Conservation (phyloP, 192 early-diverging fungal species). For the Gigaspora rosea region DNA sequence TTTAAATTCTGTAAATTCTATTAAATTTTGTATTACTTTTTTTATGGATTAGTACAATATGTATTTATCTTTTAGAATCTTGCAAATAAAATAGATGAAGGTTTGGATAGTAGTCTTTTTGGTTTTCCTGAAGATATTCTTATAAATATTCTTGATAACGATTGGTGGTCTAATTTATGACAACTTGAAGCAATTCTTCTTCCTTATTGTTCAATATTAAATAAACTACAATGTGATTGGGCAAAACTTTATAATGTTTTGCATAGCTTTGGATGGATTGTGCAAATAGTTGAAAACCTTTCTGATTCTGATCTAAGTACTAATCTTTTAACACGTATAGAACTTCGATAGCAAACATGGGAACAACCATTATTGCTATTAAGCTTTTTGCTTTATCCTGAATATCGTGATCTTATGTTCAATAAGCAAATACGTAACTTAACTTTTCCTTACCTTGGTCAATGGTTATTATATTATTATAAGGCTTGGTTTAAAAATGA, state of each 20-base stretch:
- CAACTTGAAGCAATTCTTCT: not conserved
- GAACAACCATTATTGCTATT: not conserved
- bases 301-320: not conserved
- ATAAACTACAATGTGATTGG: not conserved
- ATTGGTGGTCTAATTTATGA: too few relatives aligned
- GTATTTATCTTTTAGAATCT: too few relatives aligned
- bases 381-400: not conserved
- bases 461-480: not conserved
- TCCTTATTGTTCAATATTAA: not conserved
- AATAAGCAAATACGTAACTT: not conserved
- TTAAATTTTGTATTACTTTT: too few relatives aligned
- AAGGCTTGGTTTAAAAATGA: not conserved
- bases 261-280: not conserved
- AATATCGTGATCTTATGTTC: not conserved
- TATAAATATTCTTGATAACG: too few relatives aligned
- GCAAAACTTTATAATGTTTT: not conserved
- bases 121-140: too few relatives aligned
- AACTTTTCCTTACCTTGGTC: not conserved
- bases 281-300: not conserved
- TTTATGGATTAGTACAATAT: too few relatives aligned
- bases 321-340: not conserved
- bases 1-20: too few relatives aligned
- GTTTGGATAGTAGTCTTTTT: too few relatives aligned
- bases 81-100: too few relatives aligned
- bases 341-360: not conserved